Evolutionary conservation across 768 basidiomycete species (phyloP), one percentile per base, ranked within the genome.

Genomic region (Lentinula boryana): DNA sequence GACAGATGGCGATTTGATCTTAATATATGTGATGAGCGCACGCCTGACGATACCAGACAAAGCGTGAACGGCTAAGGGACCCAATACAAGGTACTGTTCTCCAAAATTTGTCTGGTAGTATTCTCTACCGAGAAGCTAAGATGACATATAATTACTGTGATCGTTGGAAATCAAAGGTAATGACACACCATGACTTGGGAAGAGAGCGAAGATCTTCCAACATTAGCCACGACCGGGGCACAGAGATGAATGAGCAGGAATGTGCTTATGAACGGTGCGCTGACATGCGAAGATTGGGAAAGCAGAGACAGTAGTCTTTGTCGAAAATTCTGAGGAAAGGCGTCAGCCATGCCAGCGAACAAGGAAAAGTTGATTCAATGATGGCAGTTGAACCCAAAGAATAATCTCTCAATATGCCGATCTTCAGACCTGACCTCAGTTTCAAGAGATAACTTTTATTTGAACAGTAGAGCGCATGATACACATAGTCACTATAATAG

Each of bases 161-260:
- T 15, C 15, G n/a, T 6, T 16, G 13, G 21, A 48, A 5, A 51
- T 50, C 2, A 4, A 50, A 16, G 18, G 15, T 23, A 23, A 7
- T 9, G 21, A 72, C 84, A 60, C 61, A 91, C 93, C 89, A 94
- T 87, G 50, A 84, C 81, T 67, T 84, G 84, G 4, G 90, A 92
- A 7, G 91, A 80, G 15, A 85, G 68, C 9, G 74, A 76, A 1
- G 87, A 82, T 0, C 91, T 91, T 4, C 89, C 92, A 0, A 92
- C 46, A 59, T 79, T 87, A 3, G 91, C 91, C 2, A 87, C 71
- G 1, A 81, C 73, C 2, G 93, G 93, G 2, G 91, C 88, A 0
- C 86, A 79, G 12, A 95, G 76, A 68, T 95, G 93, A n/a, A 95
- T 80, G 23, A 86, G 71, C 3, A 93, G 74, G 67, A 94, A 95